Base-by-base conservation (phyloP, 768 basidiomycete species). In the Leucosporidium scottii region DNA sequence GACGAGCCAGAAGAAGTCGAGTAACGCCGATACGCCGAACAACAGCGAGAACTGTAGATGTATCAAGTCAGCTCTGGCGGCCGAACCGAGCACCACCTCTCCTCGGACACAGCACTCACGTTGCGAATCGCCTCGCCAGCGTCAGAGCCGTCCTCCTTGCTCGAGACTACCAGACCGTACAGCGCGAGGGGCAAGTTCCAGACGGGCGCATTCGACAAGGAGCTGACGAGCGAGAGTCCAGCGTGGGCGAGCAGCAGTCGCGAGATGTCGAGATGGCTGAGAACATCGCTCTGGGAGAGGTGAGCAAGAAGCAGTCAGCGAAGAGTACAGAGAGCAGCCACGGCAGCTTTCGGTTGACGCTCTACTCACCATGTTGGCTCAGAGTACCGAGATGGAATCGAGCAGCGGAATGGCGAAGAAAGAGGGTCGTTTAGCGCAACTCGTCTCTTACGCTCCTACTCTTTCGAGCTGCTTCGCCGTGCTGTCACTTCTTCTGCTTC, bases 161-260 rank as follows among this genome's bases (percentile, higher is more conserved):
- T 20, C 3, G 65, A 60, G 18, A 56, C 25, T 20, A 56, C 64
- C 5, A 71, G 61, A 3, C 70, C 70, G 18, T 59, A 67, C 15
- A 71, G 49, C 13, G 66, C 61, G 3, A 71, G 13, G 3, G 70
- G 63, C 25, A 65, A 28, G 51, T 68, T 62, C 70, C 70, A 71
- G 10, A 49, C 54, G 3, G 70, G 70, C 0, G 51, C 34, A n/a
- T 51, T 21, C 15, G 56, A 62, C n/a, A 71, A 31, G 0, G 66
- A 57, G 12, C 66, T 66, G 15, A 67, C 31, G 18, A 39, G 39
- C 2, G 62, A 53, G 3, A 71, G 63, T 8, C 47, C 57, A 13
- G 61, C 17, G n/a, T 71, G 66, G 31, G 31, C 66, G 30, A 65
- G 30, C 2, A 67, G 39, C 3, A 71, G 70, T 6, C 51, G 50